phyloP scores from a whole-genome alignment of 805 yeast species.

The Kuraishia floccosa region DNA sequence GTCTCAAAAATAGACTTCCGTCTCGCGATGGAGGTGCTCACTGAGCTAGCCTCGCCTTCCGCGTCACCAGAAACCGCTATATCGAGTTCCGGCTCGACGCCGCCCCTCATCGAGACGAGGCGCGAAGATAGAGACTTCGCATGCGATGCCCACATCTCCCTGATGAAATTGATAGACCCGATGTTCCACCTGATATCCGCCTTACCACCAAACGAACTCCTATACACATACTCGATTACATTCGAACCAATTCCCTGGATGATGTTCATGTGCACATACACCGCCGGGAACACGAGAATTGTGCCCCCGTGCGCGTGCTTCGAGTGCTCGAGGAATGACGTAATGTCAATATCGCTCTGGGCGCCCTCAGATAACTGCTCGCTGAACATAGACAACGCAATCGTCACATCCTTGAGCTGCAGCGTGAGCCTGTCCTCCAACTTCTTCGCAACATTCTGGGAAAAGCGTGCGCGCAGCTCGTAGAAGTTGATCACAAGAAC shows the following conservation, averaged over 20 bases:
- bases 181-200: slow-evolving; percentile 91
- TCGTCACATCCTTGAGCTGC: slow-evolving; percentile 47
- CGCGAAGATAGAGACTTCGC: slow-evolving; percentile 61
- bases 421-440: slow-evolving; percentile 49
- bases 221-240: slow-evolving; percentile 53
- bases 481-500: slow-evolving; percentile 56
- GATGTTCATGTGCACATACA: slow-evolving; percentile 65
- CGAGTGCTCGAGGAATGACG: slow-evolving; percentile 45
- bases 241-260: slow-evolving; percentile 44
- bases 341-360: slow-evolving; percentile 28
- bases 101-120: slow-evolving; percentile 23
- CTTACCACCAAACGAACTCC: slow-evolving; percentile 74
- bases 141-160: slow-evolving; percentile 90
- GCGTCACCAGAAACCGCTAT: slow-evolving; percentile 10
- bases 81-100: slow-evolving; percentile 7
- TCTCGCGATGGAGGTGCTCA: slow-evolving; percentile 18
- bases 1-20: slow-evolving; percentile 19
- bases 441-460: slow-evolving; percentile 31
- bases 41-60: slow-evolving; percentile 20
- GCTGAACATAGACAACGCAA: slow-evolving; percentile 55
- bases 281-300: slow-evolving; percentile 70
- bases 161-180: slow-evolving; percentile 79
- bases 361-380: slow-evolving; percentile 36
- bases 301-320: slow-evolving; percentile 63
- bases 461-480: slow-evolving; percentile 38